Conservation (phyloP, 805 yeast species). For the Suhomyces kilbournensis region DNA sequence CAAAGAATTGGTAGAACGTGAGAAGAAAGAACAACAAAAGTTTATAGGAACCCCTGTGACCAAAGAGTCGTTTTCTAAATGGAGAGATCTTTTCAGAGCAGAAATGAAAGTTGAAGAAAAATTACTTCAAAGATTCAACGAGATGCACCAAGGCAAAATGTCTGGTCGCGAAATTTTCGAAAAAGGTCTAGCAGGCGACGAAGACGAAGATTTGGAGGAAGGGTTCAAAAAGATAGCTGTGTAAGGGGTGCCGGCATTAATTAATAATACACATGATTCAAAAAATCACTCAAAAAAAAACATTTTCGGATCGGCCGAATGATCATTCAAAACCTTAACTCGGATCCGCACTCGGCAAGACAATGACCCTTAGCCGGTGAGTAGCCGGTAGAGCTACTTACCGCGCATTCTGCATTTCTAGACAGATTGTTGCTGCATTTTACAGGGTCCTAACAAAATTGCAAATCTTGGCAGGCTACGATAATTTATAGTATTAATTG, state of each 20-base stretch:
- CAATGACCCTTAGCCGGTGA: not conserved
- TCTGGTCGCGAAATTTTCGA: conserved; percentile 91
- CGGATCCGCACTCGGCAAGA: not conserved
- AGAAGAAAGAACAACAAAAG: conserved; percentile 82
- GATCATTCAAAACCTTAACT: not conserved
- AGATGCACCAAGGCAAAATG: conserved; percentile 71
- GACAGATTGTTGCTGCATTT: not conserved
- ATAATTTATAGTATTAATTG: not conserved
- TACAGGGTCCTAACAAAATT: not conserved
- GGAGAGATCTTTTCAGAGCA: conserved; percentile 71
- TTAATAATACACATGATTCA: not conserved
- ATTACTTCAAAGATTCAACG: conserved; percentile 47
- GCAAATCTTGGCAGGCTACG: not conserved
- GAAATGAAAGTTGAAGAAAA: conserved; percentile 70
- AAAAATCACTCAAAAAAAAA: not conserved
- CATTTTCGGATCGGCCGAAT: not conserved
- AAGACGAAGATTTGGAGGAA: conserved; percentile 23
- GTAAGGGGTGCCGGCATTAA: not conserved
- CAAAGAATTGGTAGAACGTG: conserved; percentile 57
- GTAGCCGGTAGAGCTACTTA: not conserved
- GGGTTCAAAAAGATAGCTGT: conserved; percentile 13
- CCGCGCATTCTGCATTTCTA: not conserved
- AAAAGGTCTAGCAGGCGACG: conserved; percentile 76
- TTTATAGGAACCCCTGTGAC: conserved; percentile 91
- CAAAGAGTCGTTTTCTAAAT: conserved; percentile 60